Evolutionary conservation across 2,329 filamentous ascomycete species (phyloP), one percentile per base, ranked within the genome.

Genomic region (Cordyceps pruinosa): DNA sequence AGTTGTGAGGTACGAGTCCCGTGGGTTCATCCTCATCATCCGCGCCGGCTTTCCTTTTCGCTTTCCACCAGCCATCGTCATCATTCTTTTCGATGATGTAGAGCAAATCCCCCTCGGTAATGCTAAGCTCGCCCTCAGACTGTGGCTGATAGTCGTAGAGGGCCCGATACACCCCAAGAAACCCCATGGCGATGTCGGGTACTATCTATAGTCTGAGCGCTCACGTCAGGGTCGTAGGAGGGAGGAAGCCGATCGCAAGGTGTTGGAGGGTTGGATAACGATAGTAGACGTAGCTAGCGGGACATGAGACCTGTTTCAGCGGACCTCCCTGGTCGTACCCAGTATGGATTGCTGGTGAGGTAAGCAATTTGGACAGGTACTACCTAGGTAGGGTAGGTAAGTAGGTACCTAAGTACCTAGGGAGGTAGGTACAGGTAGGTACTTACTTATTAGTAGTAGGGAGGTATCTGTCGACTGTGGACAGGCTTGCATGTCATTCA

Each of bases 71-170:
- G 69, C 90, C 74, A 85, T 84, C 81, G 34, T 89, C 85, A 51
- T 75, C 70, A 62, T 84, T 88, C 76, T 95, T 95, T 66, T 96
- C 90, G 58, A 96, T 75, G 58, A 97, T 80, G 72, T 92, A 97
- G 59, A 97, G 83, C 61, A 97, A 71, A 73, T 97, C 93, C 59
- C 91, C 91, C 68, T 97, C 92, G 57, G 75, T 77, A 66, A 97
- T 88, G 62, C 86, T 81, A 60, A 97, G 81, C 81, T 97, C 93
- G 63, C 88, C 88, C 66, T 90, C 87, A 65, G 85, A 86, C 72
- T 95, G 90, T 61, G 93, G 90, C 69, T 81, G 80, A 77, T 97
- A 97, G 76, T 96, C 91, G 79, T 96, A 97, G 67, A 96, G 69
- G 68, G 92, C 93, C 70, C 85, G 88, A 77, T 90, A 96, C 64